Base-by-base conservation (phyloP, 768 basidiomycete genomes). In the Trametes maxima region DNA sequence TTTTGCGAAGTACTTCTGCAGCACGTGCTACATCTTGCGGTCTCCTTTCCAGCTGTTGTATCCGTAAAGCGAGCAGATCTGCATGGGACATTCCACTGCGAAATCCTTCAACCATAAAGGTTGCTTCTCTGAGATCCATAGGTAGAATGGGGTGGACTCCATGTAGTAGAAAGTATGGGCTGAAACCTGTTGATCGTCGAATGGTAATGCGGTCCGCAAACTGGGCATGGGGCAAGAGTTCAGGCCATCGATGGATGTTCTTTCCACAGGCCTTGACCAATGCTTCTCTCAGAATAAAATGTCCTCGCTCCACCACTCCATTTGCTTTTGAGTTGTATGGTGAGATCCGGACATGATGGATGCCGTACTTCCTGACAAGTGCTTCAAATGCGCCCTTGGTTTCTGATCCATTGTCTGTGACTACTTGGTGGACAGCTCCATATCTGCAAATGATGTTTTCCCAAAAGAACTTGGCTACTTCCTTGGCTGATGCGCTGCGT, bases 381-480 rank as follows among this genome's bases (percentile, higher is more conserved):
- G 17, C 5, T 11, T 60, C 22, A 21, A 67, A 68, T 2, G 67
- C 68, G 24, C 64, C 70, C 22, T 61, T 61, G 0, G 64, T 67
- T 40, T 67, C 69, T 1, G 66, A 17, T 5, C 75, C 72, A 54
- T 76, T 76, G 19, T 75, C 74, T 1, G 75, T 74, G 2, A 67
- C 60, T 3, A 74, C 58, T 51, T 69, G 44, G 13, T 44, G 64
- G 6, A 74, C 57, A 0, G 57, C 64, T 25, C 75, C 75, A 44
- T 73, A 76, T 2, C 71, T 59, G 51, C 71, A 74, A 28, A 73
- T 66, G 7, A 76, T 68, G 11, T 77, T 56, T 48, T 73, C 70
- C 65, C 68, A 74, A 3, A 77, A 67, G 53, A 76, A 76, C 7
- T 67, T 64, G 10, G 66, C 68, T 0, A 77, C 36, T 1, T 49